phyloP scores from a whole-genome alignment of 164 flowering plant species.

The Warburgia ugandensis region DNA sequence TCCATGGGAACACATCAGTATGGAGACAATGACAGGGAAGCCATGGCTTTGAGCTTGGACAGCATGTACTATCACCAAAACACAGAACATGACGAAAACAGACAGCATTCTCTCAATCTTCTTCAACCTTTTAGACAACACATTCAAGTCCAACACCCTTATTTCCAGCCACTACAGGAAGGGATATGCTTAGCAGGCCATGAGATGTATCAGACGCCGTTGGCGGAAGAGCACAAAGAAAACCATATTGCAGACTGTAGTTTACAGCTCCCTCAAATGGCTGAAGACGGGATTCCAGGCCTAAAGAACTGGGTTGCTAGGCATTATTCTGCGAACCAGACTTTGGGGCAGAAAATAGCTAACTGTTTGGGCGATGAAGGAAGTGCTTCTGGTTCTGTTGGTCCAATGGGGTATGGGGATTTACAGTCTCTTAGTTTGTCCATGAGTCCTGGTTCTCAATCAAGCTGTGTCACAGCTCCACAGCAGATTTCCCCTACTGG shows the following conservation, averaged over 20 bases:
- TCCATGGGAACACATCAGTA: constrained; percentile 43
- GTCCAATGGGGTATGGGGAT: constrained; percentile 44
- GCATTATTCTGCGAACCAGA: constrained; percentile 19
- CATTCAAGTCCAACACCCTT: constrained; percentile 28
- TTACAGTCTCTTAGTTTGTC: constrained; percentile 71
- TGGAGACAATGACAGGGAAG: constrained; percentile 34
- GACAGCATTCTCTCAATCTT: constrained; percentile 29
- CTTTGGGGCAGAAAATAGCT: constrained; percentile 31
- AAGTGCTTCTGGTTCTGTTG: constrained; percentile 24
- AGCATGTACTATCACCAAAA: constrained; percentile 56
- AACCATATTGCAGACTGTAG: constrained; percentile 25
- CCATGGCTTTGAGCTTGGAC: constrained; percentile 70
- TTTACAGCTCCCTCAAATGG: constrained; percentile 27
- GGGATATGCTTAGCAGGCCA: constrained; percentile 26
- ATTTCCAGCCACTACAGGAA: no score
- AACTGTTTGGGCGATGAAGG: constrained; percentile 23
- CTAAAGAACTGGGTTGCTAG: constrained; percentile 41
- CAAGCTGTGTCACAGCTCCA: constrained; percentile 54
- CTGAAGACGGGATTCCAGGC: constrained; percentile 26
- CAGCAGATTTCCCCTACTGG: constrained; percentile 33
- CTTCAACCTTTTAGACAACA: constrained; percentile 29
- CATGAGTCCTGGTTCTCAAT: constrained; percentile 85
- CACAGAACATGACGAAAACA: constrained; percentile 23
- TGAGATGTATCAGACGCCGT: constrained; percentile 28
- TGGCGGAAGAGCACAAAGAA: constrained; percentile 23